phyloP scores from a whole-genome alignment of 176 grass and related monocot genomes.

The Pontederia crassipes region DNA sequence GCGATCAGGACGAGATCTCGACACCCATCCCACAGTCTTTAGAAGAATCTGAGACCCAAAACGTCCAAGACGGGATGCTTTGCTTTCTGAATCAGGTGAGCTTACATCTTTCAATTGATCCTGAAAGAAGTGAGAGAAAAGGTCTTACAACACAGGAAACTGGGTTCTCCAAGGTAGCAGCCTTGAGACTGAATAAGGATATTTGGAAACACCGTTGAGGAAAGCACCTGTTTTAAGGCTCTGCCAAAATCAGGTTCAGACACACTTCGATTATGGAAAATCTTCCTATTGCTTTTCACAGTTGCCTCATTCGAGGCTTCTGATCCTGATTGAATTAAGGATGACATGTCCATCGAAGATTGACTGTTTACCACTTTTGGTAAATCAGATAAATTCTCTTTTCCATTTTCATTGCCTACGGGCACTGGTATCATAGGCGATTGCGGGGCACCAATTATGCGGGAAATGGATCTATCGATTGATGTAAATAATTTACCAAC shows the following conservation, averaged over 20 bases:
- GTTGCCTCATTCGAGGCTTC: conserved; percentile 55
- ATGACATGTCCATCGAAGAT: conserved; percentile 68
- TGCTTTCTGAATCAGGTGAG: conserved; percentile 37
- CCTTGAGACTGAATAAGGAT: too few relatives aligned
- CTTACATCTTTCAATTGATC: conserved; percentile 33
- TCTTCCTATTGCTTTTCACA: conserved; percentile 42
- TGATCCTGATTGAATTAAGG: conserved; percentile 60
- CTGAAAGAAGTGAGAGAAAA: conserved; percentile 14
- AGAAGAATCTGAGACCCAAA: conserved; percentile 55
- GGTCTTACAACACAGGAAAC: neutral
- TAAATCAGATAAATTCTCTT: conserved; percentile 29
- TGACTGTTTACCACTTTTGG: conserved; percentile 79
- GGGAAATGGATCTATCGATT: conserved; percentile 77
- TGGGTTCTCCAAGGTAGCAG: neutral
- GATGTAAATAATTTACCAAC: conserved; percentile 85
- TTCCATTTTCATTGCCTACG: conserved; percentile 40
- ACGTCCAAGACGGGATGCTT: conserved; percentile 73
- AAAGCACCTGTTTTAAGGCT: conserved; percentile 64
- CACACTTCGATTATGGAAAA: conserved; percentile 73
- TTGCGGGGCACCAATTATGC: conserved; percentile 83
- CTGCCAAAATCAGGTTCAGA: conserved; percentile 90
- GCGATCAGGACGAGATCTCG: conserved; percentile 38
- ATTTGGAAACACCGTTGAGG: too few relatives aligned
- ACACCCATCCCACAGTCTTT: conserved; percentile 72
- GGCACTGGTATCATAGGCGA: conserved; percentile 56